Evolutionary conservation across 495 filamentous ascomycete species (phyloP).

Genomic region (Xylaria venustula): DNA sequence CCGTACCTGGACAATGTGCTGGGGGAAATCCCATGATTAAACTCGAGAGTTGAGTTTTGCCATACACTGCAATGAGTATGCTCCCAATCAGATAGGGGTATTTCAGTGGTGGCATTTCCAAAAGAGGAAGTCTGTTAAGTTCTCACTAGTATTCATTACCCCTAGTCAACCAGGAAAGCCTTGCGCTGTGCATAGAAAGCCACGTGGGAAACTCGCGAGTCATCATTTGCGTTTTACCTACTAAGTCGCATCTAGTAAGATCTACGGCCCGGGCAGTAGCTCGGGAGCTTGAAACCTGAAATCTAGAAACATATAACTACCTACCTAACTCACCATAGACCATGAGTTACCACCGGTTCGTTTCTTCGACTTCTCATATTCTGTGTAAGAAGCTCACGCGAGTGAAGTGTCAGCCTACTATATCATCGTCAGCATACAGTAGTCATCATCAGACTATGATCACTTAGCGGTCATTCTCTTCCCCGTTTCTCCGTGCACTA

Average conservation of each 20-base stretch:
- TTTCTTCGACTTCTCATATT: no score
- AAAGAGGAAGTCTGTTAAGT: neutral
- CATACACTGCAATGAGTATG: no score
- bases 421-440: neutral
- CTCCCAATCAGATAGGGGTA: neutral
- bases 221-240: neutral
- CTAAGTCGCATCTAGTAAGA: neutral
- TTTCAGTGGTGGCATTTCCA: neutral
- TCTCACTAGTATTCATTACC: neutral
- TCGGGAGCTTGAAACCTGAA: neutral
- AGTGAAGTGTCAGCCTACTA: no score
- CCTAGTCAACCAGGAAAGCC: neutral
- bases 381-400: no score
- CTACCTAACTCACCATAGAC: no score
- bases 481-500: no score
- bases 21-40: no score
- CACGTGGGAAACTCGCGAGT: constrained; percentile 7
- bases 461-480: neutral
- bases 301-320: no score
- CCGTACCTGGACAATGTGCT: no score
- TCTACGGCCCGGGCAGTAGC: no score
- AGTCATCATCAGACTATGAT: constrained; percentile 5
- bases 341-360: no score
- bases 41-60: no score
- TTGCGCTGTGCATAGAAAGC: neutral